phyloP scores from a whole-genome alignment of 129 eudicot species.

The Silybum marianum region DNA sequence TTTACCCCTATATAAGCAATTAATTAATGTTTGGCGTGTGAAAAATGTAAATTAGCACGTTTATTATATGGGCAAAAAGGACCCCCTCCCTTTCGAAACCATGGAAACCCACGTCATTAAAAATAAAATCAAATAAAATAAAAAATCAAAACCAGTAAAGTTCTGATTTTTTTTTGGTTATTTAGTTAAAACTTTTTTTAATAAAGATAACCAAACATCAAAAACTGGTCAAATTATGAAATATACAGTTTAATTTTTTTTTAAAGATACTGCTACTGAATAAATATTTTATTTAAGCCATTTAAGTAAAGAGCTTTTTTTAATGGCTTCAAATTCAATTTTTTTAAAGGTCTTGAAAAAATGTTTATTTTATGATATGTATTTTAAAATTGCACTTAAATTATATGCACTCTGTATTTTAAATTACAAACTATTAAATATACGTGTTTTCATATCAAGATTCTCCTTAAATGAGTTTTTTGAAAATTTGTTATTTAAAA shows the following conservation, averaged over 20 bases:
- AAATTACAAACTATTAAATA: too few species aligned
- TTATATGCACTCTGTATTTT: too few species aligned
- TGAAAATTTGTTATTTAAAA: too few species aligned
- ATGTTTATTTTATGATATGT: too few species aligned
- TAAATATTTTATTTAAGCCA: neutral
- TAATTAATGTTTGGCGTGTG: neutral
- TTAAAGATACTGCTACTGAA: too few species aligned
- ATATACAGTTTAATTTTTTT: too few species aligned
- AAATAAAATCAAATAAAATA: neutral
- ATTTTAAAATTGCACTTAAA: too few species aligned
- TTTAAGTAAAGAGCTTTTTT: neutral
- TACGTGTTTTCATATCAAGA: too few species aligned
- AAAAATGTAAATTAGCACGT: constrained; percentile 33
- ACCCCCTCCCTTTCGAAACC: neutral
- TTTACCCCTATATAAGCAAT: neutral
- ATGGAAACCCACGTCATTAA: neutral
- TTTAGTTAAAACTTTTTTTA: too few species aligned
- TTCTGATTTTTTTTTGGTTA: neutral
- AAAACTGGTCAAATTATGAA: neutral
- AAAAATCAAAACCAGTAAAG: neutral
- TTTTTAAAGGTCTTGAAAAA: too few species aligned
- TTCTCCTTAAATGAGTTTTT: too few species aligned
- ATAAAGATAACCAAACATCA: too few species aligned
- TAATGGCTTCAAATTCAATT: neutral
- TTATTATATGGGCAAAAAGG: neutral